Evolutionary conservation across 2,329 filamentous ascomycete genomes (phyloP).

Genomic region (Sphaerulina vaccinii): DNA sequence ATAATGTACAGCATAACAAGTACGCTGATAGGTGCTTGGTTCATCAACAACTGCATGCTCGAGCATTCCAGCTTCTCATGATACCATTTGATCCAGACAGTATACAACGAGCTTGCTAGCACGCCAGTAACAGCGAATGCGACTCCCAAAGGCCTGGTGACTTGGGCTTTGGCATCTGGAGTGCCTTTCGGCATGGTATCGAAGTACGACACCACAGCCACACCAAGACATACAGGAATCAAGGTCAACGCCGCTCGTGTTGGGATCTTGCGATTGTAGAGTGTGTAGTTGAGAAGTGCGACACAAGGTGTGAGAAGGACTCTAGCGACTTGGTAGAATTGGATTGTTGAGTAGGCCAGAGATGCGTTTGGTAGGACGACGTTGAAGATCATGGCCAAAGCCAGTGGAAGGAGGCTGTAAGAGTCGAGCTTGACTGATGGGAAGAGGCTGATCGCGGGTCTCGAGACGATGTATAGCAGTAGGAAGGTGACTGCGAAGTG

Average conservation of each 20-base stretch:
- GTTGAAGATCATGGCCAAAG: constrained; percentile 66
- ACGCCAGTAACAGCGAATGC: constrained; percentile 64
- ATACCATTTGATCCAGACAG: constrained; percentile 66
- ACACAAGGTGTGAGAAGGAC: constrained; percentile 66
- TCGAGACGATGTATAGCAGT: constrained; percentile 62
- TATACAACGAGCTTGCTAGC: constrained; percentile 65
- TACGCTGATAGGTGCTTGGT: constrained; percentile 64
- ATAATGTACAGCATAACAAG: constrained; percentile 65
- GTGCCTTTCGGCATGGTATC: constrained; percentile 55
- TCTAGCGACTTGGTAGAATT: constrained; percentile 68
- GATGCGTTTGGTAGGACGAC: constrained; percentile 68
- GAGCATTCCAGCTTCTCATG: constrained; percentile 64
- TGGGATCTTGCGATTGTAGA: constrained; percentile 60
- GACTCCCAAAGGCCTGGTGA: constrained; percentile 59
- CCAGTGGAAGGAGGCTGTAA: constrained; percentile 61
- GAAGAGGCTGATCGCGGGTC: constrained; percentile 60
- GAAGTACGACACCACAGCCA: constrained; percentile 67
- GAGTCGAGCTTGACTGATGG: constrained; percentile 56
- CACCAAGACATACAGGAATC: constrained; percentile 61
- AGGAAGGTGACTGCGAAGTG: constrained; percentile 67
- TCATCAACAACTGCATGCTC: constrained; percentile 68
- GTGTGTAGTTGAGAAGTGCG: constrained; percentile 62
- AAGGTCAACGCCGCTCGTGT: constrained; percentile 55
- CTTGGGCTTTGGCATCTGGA: constrained; percentile 48
- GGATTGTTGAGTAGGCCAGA: constrained; percentile 65